Evolutionary conservation across 2,329 filamentous ascomycete genomes (phyloP), one percentile per base, ranked within the genome.

Genomic region (Pochonia chlamydosporia): DNA sequence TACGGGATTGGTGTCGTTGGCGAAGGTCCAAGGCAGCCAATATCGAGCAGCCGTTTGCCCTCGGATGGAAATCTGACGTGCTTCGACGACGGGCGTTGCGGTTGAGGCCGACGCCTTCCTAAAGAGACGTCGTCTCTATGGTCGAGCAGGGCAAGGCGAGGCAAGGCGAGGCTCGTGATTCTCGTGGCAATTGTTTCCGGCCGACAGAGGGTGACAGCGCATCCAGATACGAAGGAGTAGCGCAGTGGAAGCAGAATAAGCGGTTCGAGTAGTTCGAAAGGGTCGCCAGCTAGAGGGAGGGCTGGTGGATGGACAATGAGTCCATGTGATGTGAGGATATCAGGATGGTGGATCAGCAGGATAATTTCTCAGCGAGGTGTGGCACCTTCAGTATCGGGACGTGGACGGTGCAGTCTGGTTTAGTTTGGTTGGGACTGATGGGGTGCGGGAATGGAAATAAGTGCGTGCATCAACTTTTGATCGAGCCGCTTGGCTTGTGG

Each of bases 251-350:
- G 47, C 8, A 43, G 20, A 33, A 46, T 45, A 44, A 52, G 46
- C 39, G 47, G 36, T 51, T 30, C n/a, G 43, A 16, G 44, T 28
- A 25, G 40, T 23, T 37, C 40, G 11, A 20, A 40, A 36, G 14
- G 18, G 31, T 46, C 16, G 50, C 39, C 46, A 40, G 49, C 40
- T 41, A 36, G n/a, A 26, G 46, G 8, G 23, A 47, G 44, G 43
- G 53, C 43, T 54, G 56, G 49, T 55, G 56, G 56, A 58, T 54
- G 54, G 49, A 56, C 50, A 52, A 54, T 49, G 46, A 54, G 61
- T 52, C 49, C 63, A 64, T 65, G 59, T 65, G 63, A 65, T 58
- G 60, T 52, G 51, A 53, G 49, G 50, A 44, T 48, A 26, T 26
- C 18, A 40, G 40, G 46, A 42, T 45, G 44, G 57, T 60, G 56